Base-by-base conservation (phyloP, 139 green algal species). In the Auxenochlorella pyrenoidosa region DNA sequence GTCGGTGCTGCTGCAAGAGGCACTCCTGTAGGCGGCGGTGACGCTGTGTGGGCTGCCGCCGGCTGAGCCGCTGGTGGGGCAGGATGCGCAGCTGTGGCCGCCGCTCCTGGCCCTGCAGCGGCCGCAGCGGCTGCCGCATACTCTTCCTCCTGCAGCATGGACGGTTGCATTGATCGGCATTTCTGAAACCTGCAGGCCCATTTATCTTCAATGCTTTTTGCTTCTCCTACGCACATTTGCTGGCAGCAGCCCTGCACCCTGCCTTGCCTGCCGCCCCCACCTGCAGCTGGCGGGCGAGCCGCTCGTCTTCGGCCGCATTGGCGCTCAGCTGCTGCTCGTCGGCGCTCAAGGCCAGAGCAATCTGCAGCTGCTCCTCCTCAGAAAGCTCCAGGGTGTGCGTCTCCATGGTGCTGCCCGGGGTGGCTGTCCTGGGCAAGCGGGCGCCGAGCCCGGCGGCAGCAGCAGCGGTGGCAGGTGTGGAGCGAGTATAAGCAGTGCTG, bases 321-420 rank as follows among this genome's bases (percentile, higher is more conserved):
- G 34, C 58, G 21, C 26, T 38, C 26, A 19, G 26, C 79, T 41
- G 34, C 79, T 70, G 40, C 51, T 90, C 87, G 70, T 79, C 60
- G 2, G 75, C 80, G 12, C 76, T 87, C 26, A 92, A 44, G 2
- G 87, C 86, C 72, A 92, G 77, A 1, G 89, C 89, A 40, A 89
- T 65, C 59, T 84, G 76, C 32, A 92, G 77, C n/a, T 92, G 65
- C 86, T 91, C 79, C 40, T 91, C 80, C 65, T 92, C 89, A 21
- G 75, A 59, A n/a, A 90, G 36, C 38, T 75, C 21, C 40, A 85
- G 30, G 2, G 80, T 44, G 63, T 85, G 80, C 13, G 66, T 60
- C 34, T 75, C 58, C 63, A 44, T 41, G 73, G 5, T 47, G 76
- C 30, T 28, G 44, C 21, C 16, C 6, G 4, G 5, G 38, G 26